These are phyloP conservation scores for Aristolochia fimbriata DNA, from an alignment of 164 flowering plant genomes.

Conservation along the genomic window DNA sequence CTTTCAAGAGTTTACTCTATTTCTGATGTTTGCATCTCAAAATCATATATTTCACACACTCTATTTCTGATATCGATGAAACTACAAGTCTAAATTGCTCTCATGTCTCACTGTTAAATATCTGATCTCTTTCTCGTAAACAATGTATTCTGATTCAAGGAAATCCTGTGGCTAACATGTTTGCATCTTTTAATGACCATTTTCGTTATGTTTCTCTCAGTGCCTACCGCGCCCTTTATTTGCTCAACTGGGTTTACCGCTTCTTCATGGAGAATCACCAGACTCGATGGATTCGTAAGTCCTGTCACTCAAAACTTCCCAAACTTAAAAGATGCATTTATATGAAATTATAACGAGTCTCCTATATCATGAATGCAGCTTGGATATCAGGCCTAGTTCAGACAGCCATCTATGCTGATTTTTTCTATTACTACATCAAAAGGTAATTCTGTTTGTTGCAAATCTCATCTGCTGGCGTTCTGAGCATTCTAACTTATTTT, in stretches of 20 bases:
- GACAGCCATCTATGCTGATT: slow-evolving; percentile 63
- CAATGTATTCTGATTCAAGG: too few species aligned
- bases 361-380: slow-evolving; percentile 26
- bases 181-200: too few species aligned
- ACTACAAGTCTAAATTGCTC: too few species aligned
- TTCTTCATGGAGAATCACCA: slow-evolving; percentile 29
- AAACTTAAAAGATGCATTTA: background rate
- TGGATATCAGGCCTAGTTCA: slow-evolving; percentile 59
- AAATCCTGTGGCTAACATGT: too few species aligned
- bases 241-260: slow-evolving; percentile 54
- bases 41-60: too few species aligned
- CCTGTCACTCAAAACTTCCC: background rate
- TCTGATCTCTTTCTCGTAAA: too few species aligned
- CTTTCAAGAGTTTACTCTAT: too few species aligned
- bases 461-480: too few species aligned
- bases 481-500: background rate
- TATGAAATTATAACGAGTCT: background rate
- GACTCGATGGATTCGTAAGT: slow-evolving; percentile 51
- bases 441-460: slow-evolving; percentile 24
- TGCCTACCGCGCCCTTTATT: slow-evolving; percentile 48
- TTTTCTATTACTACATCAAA: slow-evolving; percentile 59
- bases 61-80: too few species aligned
- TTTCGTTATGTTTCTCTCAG: slow-evolving; percentile 9
- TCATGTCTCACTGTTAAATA: too few species aligned
- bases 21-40: too few species aligned